Conservation (phyloP, 202 grass and related monocot genomes). For the Brachypodium distachyon region DNA sequence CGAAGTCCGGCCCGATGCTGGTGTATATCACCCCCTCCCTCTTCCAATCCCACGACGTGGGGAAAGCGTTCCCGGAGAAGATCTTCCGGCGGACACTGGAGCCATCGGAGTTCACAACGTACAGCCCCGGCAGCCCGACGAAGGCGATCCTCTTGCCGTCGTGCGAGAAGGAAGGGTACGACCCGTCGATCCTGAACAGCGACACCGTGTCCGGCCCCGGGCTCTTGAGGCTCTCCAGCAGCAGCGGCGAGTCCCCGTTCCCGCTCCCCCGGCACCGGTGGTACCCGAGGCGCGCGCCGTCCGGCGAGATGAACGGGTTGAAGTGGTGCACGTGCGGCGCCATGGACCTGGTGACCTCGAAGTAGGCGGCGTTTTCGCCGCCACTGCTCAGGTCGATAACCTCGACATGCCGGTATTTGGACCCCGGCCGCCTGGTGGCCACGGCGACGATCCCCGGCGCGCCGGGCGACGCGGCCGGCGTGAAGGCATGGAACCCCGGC, state of each 20-base stretch:
- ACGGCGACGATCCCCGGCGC: constrained; percentile 55
- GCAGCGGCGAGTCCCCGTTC: constrained; percentile 60
- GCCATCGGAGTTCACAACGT: constrained; percentile 70
- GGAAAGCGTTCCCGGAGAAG: constrained; percentile 68
- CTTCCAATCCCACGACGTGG: constrained; percentile 88
- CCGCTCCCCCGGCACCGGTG: constrained; percentile 73
- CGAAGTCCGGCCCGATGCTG: constrained; percentile 56
- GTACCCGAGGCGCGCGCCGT: constrained; percentile 54
- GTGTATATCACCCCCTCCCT: constrained; percentile 71
- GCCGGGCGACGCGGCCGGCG: constrained; percentile 53
- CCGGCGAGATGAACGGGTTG: constrained; percentile 78
- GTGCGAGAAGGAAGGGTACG: constrained; percentile 84
- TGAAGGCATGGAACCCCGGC: constrained; percentile 83
- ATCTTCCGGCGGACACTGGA: constrained; percentile 32
- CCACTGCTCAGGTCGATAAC: constrained; percentile 33
- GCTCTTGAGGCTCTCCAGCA: constrained; percentile 75
- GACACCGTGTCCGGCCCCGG: constrained; percentile 45
- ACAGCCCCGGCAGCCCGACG: constrained; percentile 62
- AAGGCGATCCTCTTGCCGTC: constrained; percentile 72
- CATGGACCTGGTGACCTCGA: constrained; percentile 45
- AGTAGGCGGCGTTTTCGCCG: constrained; percentile 21
- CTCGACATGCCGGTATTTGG: constrained; percentile 77
- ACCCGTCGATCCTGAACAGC: constrained; percentile 77
- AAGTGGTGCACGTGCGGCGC: constrained; percentile 62
- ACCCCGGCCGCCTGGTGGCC: constrained; percentile 52